Conservation (phyloP, 1,284 basidiomycete genomes). For the Naganishia cerealis region DNA sequence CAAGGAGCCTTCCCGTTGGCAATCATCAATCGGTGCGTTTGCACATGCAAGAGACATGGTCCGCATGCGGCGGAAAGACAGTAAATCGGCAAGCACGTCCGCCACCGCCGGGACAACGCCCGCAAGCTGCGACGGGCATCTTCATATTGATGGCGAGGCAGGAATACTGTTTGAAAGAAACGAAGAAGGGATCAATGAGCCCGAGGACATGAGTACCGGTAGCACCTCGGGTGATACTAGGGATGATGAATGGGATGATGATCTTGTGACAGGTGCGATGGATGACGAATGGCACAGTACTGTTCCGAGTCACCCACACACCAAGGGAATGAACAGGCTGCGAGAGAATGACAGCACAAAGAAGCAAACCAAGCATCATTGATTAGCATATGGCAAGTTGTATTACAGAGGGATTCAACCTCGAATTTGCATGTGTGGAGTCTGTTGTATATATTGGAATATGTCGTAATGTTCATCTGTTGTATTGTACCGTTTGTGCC, state of each 20-base stretch:
- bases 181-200: slow-evolving; percentile 2
- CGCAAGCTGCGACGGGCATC: slow-evolving; percentile 5
- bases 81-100: not conserved
- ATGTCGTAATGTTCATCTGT: not conserved
- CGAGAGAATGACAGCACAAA: not conserved
- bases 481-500: too few species aligned
- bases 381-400: not conserved
- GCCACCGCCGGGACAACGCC: slow-evolving; percentile 9
- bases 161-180: slow-evolving; percentile 17
- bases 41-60: slow-evolving; percentile 6
- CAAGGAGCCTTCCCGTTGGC: slow-evolving; percentile 10
- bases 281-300: slow-evolving; percentile 23
- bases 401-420: not conserved
- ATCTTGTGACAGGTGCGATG: slow-evolving; percentile 31
- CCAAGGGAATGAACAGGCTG: not conserved
- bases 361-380: slow-evolving; percentile 2
- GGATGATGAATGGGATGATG: slow-evolving; percentile 31
- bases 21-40: not conserved
- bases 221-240: slow-evolving; percentile 12
- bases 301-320: not conserved
- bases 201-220: slow-evolving; percentile 15
- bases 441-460: slow-evolving; percentile 2
- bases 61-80: slow-evolving; percentile 18
- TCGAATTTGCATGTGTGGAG: not conserved
- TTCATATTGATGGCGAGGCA: slow-evolving; percentile 2